Percentiles rank a stretch among this genome's conserved stretches.
phyloP scores from a whole-genome alignment of 768 basidiomycete genomes.

The Sistotremastrum suecicum region DNA sequence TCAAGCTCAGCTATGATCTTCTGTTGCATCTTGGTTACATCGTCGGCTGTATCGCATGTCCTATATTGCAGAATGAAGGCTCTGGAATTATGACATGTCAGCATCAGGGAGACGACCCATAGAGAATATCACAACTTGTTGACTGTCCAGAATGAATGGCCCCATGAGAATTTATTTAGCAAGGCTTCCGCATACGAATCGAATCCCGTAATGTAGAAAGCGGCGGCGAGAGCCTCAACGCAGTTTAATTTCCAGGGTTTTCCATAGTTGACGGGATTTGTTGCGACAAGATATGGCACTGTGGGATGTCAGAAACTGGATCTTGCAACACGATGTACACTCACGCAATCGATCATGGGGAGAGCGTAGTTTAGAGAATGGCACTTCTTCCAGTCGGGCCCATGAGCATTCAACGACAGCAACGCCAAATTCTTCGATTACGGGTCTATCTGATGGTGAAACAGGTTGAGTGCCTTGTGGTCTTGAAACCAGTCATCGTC shows the following conservation, averaged over 20 bases:
- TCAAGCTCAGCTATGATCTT: slow-evolving; percentile 58
- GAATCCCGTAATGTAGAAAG: slow-evolving; percentile 89
- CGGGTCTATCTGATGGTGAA: slow-evolving; percentile 72
- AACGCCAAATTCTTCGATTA: slow-evolving; percentile 58
- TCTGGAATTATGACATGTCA: slow-evolving; percentile 18
- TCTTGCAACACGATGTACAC: slow-evolving; percentile 17
- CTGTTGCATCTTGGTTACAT: slow-evolving; percentile 48
- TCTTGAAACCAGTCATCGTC: slow-evolving; percentile 22
- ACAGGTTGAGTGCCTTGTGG: slow-evolving; percentile 73
- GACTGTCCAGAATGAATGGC: slow-evolving; percentile 71
- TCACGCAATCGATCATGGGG: slow-evolving; percentile 82
- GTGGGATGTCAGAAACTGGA: not conserved
- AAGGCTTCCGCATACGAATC: slow-evolving; percentile 66
- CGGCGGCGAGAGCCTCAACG: slow-evolving; percentile 87
- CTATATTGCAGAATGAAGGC: slow-evolving; percentile 61
- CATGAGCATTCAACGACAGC: slow-evolving; percentile 99
- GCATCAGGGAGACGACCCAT: not conserved
- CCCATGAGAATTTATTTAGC: slow-evolving; percentile 82
- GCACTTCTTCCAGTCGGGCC: slow-evolving; percentile 91
- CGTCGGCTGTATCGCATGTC: slow-evolving; percentile 48
- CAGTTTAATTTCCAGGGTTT: slow-evolving; percentile 95
- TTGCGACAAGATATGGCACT: slow-evolving; percentile 94
- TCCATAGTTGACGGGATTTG: slow-evolving; percentile 96
- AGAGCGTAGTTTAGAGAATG: slow-evolving; percentile 85
- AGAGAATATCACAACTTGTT: slow-evolving; percentile 42